These are phyloP conservation scores for Mimosa pudica DNA, from an alignment of 306 rosid species.

Conservation along the genomic window DNA sequence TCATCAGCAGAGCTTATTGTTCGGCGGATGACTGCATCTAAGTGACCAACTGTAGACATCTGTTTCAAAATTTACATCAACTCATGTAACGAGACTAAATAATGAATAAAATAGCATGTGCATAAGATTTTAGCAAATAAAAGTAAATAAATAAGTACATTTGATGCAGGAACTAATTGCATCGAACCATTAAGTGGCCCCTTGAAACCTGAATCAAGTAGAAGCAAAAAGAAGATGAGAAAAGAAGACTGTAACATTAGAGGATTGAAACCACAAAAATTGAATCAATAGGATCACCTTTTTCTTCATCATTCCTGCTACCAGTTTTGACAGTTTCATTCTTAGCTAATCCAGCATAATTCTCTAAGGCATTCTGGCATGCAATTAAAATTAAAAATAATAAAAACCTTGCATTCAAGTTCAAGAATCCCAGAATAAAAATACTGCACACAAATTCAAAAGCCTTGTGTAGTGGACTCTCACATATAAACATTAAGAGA, in stretches of 20 bases:
- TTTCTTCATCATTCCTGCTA: conserved; percentile 31
- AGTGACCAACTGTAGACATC: conserved; percentile 47
- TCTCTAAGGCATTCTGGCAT: conserved; percentile 64
- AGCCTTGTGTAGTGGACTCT: conserved; percentile 15
- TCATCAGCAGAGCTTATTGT: conserved; percentile 54
- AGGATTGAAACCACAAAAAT: conserved; percentile 4
- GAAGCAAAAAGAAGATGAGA: conserved; percentile 31
- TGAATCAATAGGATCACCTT: conserved; percentile 48
- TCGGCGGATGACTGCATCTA: conserved; percentile 37
- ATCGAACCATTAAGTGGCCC: conserved; percentile 44
- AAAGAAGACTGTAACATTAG: not conserved
- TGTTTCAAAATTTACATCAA: conserved; percentile 52
- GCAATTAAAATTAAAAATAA: conserved; percentile 37
- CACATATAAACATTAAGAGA: not conserved
- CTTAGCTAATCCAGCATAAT: conserved; percentile 44
- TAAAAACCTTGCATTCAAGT: conserved; percentile 27
- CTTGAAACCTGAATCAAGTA: conserved; percentile 48
- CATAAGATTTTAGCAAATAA: conserved; percentile 31
- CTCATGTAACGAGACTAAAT: conserved; percentile 27
- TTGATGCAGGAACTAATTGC: conserved; percentile 46
- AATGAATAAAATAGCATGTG: conserved; percentile 26
- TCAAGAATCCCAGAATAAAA: conserved; percentile 23
- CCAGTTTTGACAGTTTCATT: conserved; percentile 39
- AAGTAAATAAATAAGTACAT: conserved; percentile 51
- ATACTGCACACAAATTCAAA: conserved; percentile 15